Evolutionary conservation across 306 rosid species (phyloP).

Genomic region (Ochetophila trinervis): DNA sequence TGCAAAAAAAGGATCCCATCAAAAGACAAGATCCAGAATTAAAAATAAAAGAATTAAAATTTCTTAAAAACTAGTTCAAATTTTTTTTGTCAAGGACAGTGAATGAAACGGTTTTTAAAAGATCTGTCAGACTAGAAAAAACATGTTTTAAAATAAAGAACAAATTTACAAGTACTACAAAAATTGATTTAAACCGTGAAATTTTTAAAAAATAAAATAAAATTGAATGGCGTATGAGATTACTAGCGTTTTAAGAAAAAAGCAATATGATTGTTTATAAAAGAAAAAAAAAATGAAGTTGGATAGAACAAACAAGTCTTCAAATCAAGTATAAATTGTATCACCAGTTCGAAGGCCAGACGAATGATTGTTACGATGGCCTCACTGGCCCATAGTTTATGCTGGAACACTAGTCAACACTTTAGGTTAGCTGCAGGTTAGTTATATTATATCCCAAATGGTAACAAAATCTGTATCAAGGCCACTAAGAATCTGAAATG

Average conservation of each 20-base stretch:
- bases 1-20: slow-evolving; percentile 17
- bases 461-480: slow-evolving; percentile 15
- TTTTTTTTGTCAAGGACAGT: not conserved
- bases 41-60: too few species aligned
- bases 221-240: too few species aligned
- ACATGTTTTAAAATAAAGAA: not conserved
- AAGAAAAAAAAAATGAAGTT: not conserved
- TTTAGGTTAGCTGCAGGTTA: slow-evolving; percentile 1
- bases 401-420: slow-evolving; percentile 22
- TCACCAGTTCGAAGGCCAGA: slow-evolving; percentile 3
- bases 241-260: not conserved
- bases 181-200: too few species aligned
- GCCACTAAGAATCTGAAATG: slow-evolving; percentile 10
- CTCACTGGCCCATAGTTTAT: slow-evolving; percentile 18
- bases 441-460: slow-evolving; percentile 18
- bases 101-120: not conserved
- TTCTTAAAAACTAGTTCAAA: not conserved
- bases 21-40: too few species aligned
- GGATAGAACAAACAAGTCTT: not conserved
- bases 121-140: not conserved
- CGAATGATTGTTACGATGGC: slow-evolving; percentile 13
- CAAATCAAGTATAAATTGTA: not conserved
- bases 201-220: too few species aligned
- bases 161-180: not conserved
- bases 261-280: not conserved